Evolutionary conservation across 1,139 yeast species (phyloP).

Genomic region (Lipomyces yarrowii): DNA sequence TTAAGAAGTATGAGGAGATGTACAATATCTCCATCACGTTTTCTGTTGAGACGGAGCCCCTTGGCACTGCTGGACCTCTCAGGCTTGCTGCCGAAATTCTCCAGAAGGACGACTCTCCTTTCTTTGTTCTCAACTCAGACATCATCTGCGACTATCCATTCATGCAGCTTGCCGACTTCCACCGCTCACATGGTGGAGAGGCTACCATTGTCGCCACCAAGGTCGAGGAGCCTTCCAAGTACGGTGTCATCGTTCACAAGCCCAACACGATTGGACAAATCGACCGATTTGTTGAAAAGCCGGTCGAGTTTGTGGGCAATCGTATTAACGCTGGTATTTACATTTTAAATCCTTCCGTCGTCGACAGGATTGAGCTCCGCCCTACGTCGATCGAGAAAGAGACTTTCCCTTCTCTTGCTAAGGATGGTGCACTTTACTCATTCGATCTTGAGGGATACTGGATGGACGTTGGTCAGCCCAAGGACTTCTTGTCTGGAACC

Average conservation of each 20-base stretch:
- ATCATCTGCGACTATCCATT: conserved; percentile 99
- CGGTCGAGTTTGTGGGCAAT: conserved; percentile 93
- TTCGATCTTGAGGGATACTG: conserved; percentile 99
- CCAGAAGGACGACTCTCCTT: conserved; percentile 93
- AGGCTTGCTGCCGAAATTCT: conserved; percentile 94
- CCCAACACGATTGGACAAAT: conserved; percentile 89
- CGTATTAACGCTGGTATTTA: conserved; percentile 97
- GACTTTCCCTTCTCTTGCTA: conserved; percentile 96
- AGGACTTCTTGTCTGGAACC: conserved; percentile 97
- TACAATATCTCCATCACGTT: conserved; percentile 95
- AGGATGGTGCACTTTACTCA: conserved; percentile 84
- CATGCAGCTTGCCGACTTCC: conserved; percentile 88
- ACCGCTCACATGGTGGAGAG: conserved; percentile 92
- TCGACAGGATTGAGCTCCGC: conserved; percentile 93
- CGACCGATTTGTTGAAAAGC: conserved; percentile 99
- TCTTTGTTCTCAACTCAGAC: conserved; percentile 97
- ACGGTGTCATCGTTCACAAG: conserved; percentile 98
- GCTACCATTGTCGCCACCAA: conserved; percentile 99
- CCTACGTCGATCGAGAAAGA: conserved; percentile 99
- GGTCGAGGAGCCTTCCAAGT: conserved; percentile 98
- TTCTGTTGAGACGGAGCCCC: conserved; percentile 98
- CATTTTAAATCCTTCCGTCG: conserved; percentile 94
- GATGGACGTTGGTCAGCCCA: conserved; percentile 99
- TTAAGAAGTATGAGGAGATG: conserved; percentile 89
- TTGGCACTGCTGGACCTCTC: conserved; percentile 99